These are phyloP conservation scores for Thelonectria olida DNA, from an alignment of 2,329 filamentous ascomycete species.

Conservation along the genomic window DNA sequence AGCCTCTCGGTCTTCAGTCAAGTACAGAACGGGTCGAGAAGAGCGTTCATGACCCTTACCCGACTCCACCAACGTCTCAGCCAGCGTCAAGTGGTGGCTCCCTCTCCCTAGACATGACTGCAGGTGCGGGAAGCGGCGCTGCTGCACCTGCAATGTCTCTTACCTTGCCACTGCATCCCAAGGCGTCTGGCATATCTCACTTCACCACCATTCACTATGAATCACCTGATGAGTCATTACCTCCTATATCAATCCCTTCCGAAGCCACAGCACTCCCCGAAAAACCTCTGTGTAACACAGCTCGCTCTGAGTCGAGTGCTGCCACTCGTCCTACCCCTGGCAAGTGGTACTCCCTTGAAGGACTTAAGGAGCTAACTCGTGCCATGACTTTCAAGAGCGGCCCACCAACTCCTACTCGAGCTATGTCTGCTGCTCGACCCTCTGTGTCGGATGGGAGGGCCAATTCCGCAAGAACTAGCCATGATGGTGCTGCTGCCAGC, in stretches of 20 bases:
- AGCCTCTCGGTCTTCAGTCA: constrained; percentile 34
- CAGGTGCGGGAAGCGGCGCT: constrained; percentile 35
- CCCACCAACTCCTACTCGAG: constrained; percentile 87
- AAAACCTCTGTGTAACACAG: constrained; percentile 43
- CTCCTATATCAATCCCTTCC: constrained; percentile 31
- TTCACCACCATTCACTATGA: constrained; percentile 42
- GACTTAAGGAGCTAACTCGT: constrained; percentile 90
- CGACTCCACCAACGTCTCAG: constrained; percentile 66
- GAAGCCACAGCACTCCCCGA: constrained; percentile 30
- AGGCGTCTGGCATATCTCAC: constrained; percentile 33
- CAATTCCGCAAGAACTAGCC: constrained; percentile 49
- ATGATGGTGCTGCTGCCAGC: constrained; percentile 56
- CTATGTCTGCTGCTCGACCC: constrained; percentile 73
- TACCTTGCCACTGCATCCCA: constrained; percentile 31
- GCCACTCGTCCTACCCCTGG: constrained; percentile 50
- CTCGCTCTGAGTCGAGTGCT: constrained; percentile 59
- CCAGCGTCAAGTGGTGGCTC: constrained; percentile 50
- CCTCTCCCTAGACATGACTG: constrained; percentile 40
- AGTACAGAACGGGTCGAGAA: constrained; percentile 34
- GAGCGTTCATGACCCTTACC: constrained; percentile 53
- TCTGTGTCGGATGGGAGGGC: constrained; percentile 58
- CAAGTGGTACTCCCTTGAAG: constrained; percentile 71
- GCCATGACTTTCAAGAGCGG: constrained; percentile 82
- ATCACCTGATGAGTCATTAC: constrained; percentile 35
- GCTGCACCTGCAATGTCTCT: constrained; percentile 32